Percentiles rank a stretch among this genome's conserved stretches.
These are phyloP conservation scores for Phytophthora megakarya DNA, from an alignment of 352 stramenopile genomes.

Conservation along the genomic window DNA sequence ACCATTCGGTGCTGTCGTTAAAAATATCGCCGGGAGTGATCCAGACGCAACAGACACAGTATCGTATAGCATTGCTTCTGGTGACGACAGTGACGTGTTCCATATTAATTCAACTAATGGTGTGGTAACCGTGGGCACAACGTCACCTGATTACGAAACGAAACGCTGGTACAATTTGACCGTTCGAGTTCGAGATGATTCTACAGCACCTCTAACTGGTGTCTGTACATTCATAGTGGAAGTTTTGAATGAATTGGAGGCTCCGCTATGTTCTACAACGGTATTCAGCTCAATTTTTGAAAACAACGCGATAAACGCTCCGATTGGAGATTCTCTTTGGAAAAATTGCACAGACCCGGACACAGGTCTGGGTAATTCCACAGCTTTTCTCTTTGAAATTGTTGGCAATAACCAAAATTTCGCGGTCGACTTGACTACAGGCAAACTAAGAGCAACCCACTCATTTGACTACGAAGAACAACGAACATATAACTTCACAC, in stretches of 20 bases:
- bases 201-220: conserved; percentile 34
- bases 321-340: conserved; percentile 42
- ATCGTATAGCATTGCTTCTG: conserved; percentile 44
- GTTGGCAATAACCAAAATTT: conserved; percentile 8
- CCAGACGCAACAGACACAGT: conserved; percentile 41
- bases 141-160: conserved; percentile 53
- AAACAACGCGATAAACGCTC: conserved; percentile 39
- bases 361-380: conserved; percentile 21
- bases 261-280: conserved; percentile 10
- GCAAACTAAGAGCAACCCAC: conserved; percentile 12
- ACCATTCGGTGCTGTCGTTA: conserved; percentile 26
- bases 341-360: conserved; percentile 55
- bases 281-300: conserved; percentile 10
- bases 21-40: conserved; percentile 43
- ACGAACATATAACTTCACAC: conserved; percentile 10
- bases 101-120: conserved; percentile 52
- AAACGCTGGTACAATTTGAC: conserved; percentile 39
- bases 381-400: conserved; percentile 50
- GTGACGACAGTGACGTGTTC: conserved; percentile 49
- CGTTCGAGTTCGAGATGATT: conserved; percentile 54
- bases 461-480: conserved; percentile 27
- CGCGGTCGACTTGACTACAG: conserved; percentile 7
- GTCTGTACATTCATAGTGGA: conserved; percentile 41
- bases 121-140: conserved; percentile 42
- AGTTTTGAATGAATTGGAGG: conserved; percentile 51